Base-by-base conservation (phyloP, 768 basidiomycete genomes). In the Leucosporidium scottii region DNA sequence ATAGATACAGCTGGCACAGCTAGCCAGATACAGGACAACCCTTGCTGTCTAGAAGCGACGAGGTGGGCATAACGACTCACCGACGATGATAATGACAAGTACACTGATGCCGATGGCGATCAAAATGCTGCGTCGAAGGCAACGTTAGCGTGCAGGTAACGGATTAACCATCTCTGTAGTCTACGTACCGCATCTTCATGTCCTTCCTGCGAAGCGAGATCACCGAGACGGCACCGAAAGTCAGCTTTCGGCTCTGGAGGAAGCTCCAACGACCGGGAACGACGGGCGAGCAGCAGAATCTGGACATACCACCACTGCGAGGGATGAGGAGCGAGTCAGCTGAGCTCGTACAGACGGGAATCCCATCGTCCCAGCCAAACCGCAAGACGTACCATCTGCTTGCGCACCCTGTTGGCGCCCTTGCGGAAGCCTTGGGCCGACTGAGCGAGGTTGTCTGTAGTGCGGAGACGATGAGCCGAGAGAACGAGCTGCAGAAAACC, bases 371-470 rank as follows among this genome's bases (percentile, higher is more conserved):
- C 3, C n/a, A 28, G 18, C 36, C n/a, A 39, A 23, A 53, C 58
- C 51, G 71, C 69, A 27, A n/a, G n/a, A 59, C 76, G 76, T 78
- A 79, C 79, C 79, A 80, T 80, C 76, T 93, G 91, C 85, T 98
- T 99, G 78, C 96, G 87, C 62, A 99, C 96, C 68, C 91, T 84
- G 81, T 97, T 97, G 61, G 96, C 96, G 73, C 96, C 93, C 72
- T 92, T 85, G 70, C 93, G 87, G 86, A 99, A 99, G 31, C 93
- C 92, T 81, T 99, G 94, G n/a, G 96, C 96, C 30, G 93, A 96
- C 51, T 94, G 90, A 36, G 96, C 94, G 64, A 99, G 85, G 77
- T 88, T 96, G 80, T 99, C 96, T 96, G 74, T 4, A 15, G 3
- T 6, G 27, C 17, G 15, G 17, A 54, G 5, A 13, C 30, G 5